Conservation (phyloP, 2,329 filamentous ascomycete genomes). For the Diaporthe amygdali region DNA sequence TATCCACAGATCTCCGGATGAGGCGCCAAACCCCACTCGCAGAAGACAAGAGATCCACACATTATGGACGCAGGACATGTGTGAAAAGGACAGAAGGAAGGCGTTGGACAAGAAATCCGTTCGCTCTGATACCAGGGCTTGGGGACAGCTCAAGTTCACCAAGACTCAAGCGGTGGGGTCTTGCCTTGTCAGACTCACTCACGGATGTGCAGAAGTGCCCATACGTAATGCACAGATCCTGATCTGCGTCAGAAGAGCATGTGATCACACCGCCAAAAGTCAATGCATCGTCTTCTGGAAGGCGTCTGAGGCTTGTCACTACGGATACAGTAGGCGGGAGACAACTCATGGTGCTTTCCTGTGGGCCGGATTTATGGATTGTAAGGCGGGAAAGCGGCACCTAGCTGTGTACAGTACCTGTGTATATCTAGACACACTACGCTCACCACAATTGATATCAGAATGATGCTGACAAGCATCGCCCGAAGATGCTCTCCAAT, state of each 20-base stretch:
- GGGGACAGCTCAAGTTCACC: not conserved
- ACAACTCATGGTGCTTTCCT: not conserved
- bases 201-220: not conserved
- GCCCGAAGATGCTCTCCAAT: not conserved
- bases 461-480: not conserved
- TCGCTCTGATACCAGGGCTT: not conserved
- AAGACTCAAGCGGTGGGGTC: not conserved
- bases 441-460: not conserved
- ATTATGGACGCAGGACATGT: not conserved
- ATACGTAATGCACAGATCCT: not conserved
- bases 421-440: not conserved
- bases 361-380: not conserved
- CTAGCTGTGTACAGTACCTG: not conserved
- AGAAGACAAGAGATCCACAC: not conserved
- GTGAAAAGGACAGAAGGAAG: not conserved
- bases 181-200: not conserved
- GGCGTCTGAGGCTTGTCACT: not conserved
- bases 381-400: not conserved
- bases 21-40: not conserved
- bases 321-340: not conserved
- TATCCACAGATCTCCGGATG: not conserved
- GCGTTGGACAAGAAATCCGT: not conserved
- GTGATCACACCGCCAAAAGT: not conserved
- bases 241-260: not conserved
- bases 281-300: not conserved